Base-by-base conservation (phyloP, 306 rosid genomes). In the Ammopiptanthus mongolicus region DNA sequence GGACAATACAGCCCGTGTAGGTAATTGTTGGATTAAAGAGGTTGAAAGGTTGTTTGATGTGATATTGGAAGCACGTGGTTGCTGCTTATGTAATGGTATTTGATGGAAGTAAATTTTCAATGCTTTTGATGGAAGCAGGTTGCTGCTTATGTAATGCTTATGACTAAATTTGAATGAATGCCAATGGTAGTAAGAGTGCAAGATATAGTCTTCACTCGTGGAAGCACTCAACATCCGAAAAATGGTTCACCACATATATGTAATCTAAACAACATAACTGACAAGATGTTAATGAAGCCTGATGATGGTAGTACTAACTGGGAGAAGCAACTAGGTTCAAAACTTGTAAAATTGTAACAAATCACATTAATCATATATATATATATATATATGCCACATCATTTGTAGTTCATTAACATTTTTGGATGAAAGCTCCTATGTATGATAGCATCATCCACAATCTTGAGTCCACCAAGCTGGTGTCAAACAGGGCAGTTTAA, bases 321-420 rank as follows among this genome's bases (percentile, higher is more conserved):
- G 44, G 5, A 52, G 36, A 19, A 57, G 22, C 3, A 65, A 69
- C 52, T 13, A 68, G 44, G 78, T 71, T 63, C 19, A 52, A 67
- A 44, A 41, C 47, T 28, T 42, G 55, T 70, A 33, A 58, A 36
- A 33, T 46, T 14, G 47, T 55, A 34, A 55, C 47, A 44, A 21
- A 14, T 55, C 67, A 53, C 55, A 76, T 44, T 29, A 44, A 69
- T 58, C 28, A 23, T 23, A 2, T 2, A 25, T 25, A 25, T n/a
- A n/a, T n/a, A n/a, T 22, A 22, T 37, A 62, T 25, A 11, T 55
- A 33, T 17, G 31, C 63, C 65, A 70, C 74, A 46, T 55, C 69
- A 55, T 63, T 77, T 15, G 65, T 53, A 71, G 78, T 76, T 76
- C 65, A 63, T 22, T 65, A 70, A 70, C 29, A 66, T 37, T 23